These are phyloP conservation scores for Tolypocladium tundrense DNA, from an alignment of 2,329 filamentous ascomycete genomes.

Conservation along the genomic window DNA sequence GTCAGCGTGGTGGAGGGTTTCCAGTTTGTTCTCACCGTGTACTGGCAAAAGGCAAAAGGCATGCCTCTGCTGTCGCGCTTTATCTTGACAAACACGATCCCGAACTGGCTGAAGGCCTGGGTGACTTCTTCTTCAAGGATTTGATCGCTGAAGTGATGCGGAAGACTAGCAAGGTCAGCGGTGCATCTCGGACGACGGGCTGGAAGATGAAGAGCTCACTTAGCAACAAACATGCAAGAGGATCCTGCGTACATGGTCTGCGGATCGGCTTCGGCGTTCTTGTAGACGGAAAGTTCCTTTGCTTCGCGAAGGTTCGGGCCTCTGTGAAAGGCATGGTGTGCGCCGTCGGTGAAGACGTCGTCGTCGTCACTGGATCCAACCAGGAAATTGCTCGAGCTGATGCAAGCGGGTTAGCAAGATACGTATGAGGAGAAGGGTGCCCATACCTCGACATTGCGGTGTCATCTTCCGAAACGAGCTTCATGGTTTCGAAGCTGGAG, in stretches of 20 bases:
- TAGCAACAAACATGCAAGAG: conserved; percentile 55
- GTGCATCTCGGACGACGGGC: not conserved
- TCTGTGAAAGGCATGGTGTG: not conserved
- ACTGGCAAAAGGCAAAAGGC: conserved; percentile 57
- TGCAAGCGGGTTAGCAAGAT: not conserved
- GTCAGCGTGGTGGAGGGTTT: not conserved
- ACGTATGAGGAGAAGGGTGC: not conserved
- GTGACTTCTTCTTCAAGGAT: conserved; percentile 43
- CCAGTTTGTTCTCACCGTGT: conserved; percentile 34
- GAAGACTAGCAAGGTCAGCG: conserved; percentile 31
- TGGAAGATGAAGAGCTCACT: conserved; percentile 35
- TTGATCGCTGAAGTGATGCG: conserved; percentile 36
- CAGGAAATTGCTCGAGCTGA: conserved; percentile 4
- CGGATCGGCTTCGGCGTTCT: conserved; percentile 27
- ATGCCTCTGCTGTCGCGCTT: conserved; percentile 46
- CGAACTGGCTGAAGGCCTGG: conserved; percentile 40
- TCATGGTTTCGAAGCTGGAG: conserved; percentile 2
- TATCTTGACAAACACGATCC: conserved; percentile 52
- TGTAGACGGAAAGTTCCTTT: conserved; percentile 1
- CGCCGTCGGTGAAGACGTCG: conserved; percentile 9
- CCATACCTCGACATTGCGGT: conserved; percentile 4
- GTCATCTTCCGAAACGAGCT: conserved; percentile 4
- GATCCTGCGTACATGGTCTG: conserved; percentile 42
- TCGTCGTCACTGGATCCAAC: conserved; percentile 9
- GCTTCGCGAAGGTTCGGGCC: not conserved